Conservation (phyloP, 2,329 filamentous ascomycete genomes). For the Colletotrichum tofieldiae region DNA sequence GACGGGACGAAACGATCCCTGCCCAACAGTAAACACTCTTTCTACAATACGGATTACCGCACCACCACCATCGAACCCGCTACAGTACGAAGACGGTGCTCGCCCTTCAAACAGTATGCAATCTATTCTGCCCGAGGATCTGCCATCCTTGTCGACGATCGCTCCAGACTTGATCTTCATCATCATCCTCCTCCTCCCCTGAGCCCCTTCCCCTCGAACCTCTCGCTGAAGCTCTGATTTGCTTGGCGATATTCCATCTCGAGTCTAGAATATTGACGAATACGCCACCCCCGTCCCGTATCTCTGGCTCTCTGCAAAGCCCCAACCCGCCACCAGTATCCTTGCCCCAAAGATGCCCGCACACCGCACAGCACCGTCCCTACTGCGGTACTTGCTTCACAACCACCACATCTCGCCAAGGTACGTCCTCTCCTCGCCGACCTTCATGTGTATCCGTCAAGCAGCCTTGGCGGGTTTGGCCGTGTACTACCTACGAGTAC, state of each 20-base stretch:
- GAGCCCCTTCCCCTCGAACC: not conserved
- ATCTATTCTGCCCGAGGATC: not conserved
- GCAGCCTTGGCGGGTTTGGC: not conserved
- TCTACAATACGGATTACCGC: not conserved
- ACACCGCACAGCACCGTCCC: not conserved
- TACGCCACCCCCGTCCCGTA: too few species aligned
- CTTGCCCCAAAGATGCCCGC: not conserved
- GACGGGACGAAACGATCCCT: constrained; percentile 21
- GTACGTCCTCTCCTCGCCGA: not conserved
- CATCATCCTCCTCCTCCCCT: not conserved
- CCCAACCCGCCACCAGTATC: too few species aligned
- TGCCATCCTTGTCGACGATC: constrained; percentile 16
- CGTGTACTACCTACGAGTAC: not conserved
- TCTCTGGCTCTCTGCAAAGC: not conserved
- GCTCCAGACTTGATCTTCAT: not conserved
- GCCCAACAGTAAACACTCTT: not conserved
- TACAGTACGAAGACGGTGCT: not conserved
- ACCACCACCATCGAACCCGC: not conserved
- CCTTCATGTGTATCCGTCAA: not conserved
- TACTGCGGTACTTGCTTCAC: not conserved
- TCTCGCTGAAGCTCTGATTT: not conserved
- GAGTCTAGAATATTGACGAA: not conserved
- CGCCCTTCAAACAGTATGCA: not conserved
- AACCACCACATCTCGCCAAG: not conserved
- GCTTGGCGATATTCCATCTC: not conserved